A percentile compares a stretch with the other conserved stretches of the same genome.
phyloP scores from a whole-genome alignment of 441 rosid species.

The Pelargonium cotyledonis region DNA sequence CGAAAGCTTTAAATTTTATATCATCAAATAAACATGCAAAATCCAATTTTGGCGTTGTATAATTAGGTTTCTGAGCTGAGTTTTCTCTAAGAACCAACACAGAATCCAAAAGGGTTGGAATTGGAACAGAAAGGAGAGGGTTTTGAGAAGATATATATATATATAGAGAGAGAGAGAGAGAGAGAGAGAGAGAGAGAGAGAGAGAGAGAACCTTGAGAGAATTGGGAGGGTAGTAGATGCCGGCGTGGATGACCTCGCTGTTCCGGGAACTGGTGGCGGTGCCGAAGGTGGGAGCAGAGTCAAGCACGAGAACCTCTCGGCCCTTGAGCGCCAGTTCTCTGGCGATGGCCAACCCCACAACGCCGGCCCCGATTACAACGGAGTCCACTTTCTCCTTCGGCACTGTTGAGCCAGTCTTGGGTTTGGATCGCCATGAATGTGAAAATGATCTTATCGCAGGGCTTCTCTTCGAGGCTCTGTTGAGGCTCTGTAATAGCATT shows the following conservation, averaged over 20 bases:
- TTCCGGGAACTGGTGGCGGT: conserved; percentile 74
- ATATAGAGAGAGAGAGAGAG: conserved; percentile 31
- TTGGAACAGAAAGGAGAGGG: no score
- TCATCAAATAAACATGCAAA: neutral
- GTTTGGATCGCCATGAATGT: no score
- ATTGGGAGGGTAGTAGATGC: conserved; percentile 72
- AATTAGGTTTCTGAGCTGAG: neutral
- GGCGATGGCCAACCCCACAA: conserved; percentile 75
- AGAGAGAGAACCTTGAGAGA: conserved; percentile 54
- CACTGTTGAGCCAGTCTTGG: conserved; percentile 1
- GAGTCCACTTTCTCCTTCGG: conserved; percentile 66
- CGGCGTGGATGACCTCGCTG: conserved; percentile 91
- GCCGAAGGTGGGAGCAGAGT: conserved; percentile 73
- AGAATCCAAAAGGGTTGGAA: neutral
- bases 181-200: no score
- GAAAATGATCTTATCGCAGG: no score
- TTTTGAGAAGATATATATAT: no score
- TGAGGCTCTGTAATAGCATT: no score
- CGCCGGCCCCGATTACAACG: conserved; percentile 88
- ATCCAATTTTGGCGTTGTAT: neutral
- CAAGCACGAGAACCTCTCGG: conserved; percentile 68
- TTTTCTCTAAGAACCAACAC: neutral
- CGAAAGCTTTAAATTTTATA: no score
- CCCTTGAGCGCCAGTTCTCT: conserved; percentile 54
- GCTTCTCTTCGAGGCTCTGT: no score